Evolutionary conservation across 768 basidiomycete genomes (phyloP).

Genomic region (Amanita rimosa): DNA sequence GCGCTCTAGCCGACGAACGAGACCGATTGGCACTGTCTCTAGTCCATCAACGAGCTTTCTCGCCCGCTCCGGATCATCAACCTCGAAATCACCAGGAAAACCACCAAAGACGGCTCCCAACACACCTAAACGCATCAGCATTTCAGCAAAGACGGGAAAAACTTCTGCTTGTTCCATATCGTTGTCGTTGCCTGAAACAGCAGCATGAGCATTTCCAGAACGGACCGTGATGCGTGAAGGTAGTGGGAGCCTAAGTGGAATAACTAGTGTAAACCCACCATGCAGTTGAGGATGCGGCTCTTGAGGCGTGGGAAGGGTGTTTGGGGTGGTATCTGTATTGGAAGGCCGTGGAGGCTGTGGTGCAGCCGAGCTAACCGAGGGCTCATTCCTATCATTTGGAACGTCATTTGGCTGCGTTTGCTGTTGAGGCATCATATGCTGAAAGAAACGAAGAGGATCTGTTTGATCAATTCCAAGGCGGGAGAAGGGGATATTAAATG

Average conservation of each 20-base stretch:
- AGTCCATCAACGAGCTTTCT: constrained; percentile 50
- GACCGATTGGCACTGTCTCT: constrained; percentile 54
- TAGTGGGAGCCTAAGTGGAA: not conserved
- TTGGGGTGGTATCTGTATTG: not conserved
- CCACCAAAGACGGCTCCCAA: constrained; percentile 13
- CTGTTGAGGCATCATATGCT: constrained; percentile 8
- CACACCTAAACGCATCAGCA: constrained; percentile 12
- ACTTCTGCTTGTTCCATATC: not conserved
- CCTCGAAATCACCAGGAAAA: constrained; percentile 20
- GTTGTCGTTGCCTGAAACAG: constrained; percentile 5
- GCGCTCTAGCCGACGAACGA: constrained; percentile 54
- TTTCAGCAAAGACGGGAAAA: constrained; percentile 3
- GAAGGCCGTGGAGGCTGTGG: not conserved
- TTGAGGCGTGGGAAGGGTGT: not conserved
- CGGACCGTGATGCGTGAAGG: not conserved
- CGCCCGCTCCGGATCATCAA: constrained; percentile 61
- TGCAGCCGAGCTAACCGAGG: not conserved
- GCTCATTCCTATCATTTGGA: not conserved
- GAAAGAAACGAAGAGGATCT: constrained; percentile 12
- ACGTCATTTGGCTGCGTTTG: not conserved
- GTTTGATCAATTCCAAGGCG: constrained; percentile 6
- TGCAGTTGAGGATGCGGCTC: not conserved
- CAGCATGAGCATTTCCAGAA: constrained; percentile 1
- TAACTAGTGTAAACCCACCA: constrained; percentile 4
- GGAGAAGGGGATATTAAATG: constrained; percentile 7